Conservation (phyloP, 257 asterid species). For the Jacaranda copaia region DNA sequence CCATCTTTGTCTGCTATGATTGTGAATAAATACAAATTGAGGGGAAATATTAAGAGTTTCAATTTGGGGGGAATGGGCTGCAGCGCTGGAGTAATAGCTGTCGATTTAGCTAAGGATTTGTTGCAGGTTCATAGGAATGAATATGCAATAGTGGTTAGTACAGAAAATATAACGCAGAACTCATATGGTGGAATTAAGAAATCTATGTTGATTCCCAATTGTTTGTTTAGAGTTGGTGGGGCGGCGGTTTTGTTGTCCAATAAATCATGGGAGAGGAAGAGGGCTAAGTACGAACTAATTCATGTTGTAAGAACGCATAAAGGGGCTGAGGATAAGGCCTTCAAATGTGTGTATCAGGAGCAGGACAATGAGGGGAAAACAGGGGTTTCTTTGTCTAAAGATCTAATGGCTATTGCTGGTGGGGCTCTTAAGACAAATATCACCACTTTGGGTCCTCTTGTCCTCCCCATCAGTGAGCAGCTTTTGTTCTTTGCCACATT, state of each 20-base stretch:
- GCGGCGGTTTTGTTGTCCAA: slow-evolving; percentile 64
- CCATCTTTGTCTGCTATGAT: slow-evolving; percentile 69
- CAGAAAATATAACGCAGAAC: slow-evolving; percentile 66
- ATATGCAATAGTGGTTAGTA: slow-evolving; percentile 64
- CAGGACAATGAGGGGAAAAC: slow-evolving; percentile 61
- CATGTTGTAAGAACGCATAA: slow-evolving; percentile 68
- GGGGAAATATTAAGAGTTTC: slow-evolving; percentile 61
- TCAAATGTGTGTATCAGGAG: slow-evolving; percentile 62
- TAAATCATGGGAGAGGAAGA: slow-evolving; percentile 43
- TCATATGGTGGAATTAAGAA: slow-evolving; percentile 64
- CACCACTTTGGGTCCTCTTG: slow-evolving; percentile 72
- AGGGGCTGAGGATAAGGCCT: slow-evolving; percentile 68
- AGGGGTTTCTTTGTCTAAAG: slow-evolving; percentile 66
- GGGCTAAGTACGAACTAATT: slow-evolving; percentile 63
- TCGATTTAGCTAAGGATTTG: slow-evolving; percentile 67
- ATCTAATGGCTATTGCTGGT: slow-evolving; percentile 74
- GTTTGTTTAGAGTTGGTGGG: slow-evolving; percentile 71
- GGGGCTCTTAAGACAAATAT: slow-evolving; percentile 68
- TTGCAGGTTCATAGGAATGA: slow-evolving; percentile 63
- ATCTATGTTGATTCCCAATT: slow-evolving; percentile 68
- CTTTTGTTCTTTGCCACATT: slow-evolving; percentile 57
- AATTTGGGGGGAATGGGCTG: slow-evolving; percentile 81
- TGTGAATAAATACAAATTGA: slow-evolving; percentile 63
- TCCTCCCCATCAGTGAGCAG: slow-evolving; percentile 68
- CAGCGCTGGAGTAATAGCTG: slow-evolving; percentile 71